Conservation (phyloP, 1,284 basidiomycete genomes). For the Porodaedalea pini region DNA sequence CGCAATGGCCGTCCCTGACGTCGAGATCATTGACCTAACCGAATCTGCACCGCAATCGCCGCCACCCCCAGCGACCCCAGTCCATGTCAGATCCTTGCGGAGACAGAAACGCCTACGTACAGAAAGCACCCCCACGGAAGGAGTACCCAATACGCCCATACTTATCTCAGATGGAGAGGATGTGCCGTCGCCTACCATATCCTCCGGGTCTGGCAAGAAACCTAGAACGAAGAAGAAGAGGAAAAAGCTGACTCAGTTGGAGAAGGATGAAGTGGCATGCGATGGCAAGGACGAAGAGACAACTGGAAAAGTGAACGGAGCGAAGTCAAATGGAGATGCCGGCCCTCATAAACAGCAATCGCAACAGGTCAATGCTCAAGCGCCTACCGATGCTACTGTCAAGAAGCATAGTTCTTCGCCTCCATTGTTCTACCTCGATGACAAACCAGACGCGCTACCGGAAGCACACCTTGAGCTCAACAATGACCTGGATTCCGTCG, state of each 20-base stretch:
- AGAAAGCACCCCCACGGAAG: background rate
- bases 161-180: conserved; percentile 17
- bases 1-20: background rate
- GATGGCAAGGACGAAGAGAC: background rate
- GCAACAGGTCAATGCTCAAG: background rate
- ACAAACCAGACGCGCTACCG: conserved; percentile 1
- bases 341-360: background rate
- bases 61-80: background rate
- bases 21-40: conserved; percentile 18
- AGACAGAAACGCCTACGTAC: conserved; percentile 6
- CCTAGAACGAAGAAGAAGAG: conserved; percentile 1
- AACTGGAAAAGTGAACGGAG: background rate
- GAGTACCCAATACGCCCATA: background rate
- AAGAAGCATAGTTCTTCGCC: background rate
- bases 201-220: background rate
- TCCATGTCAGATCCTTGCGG: background rate
- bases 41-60: conserved; percentile 1
- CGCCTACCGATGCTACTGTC: background rate
- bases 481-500: background rate
- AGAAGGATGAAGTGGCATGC: conserved; percentile 3
- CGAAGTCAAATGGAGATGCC: too few relatives aligned
- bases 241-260: background rate
- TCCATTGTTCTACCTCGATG: conserved; percentile 14
- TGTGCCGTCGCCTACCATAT: background rate
- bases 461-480: background rate